Conservation (phyloP, 1,139 yeast species). For the Geotrichum aggregatum region DNA sequence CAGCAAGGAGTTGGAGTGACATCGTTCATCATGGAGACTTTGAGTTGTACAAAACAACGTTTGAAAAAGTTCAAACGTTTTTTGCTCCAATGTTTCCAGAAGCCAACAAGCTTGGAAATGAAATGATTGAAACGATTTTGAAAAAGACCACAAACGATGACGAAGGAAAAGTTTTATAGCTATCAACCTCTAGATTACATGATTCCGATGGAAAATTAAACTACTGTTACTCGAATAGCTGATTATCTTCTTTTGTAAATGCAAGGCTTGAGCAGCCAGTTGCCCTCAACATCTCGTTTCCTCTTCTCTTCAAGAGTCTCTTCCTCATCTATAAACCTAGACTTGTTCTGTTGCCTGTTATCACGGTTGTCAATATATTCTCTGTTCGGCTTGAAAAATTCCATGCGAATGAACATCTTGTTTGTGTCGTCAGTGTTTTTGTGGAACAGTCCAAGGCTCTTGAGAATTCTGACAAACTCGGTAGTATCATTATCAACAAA, state of each 20-base stretch:
- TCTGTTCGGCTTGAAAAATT: slow-evolving; percentile 74
- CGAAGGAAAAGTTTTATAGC: background rate
- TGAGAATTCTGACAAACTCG: slow-evolving; percentile 74
- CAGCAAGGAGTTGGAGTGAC: slow-evolving; percentile 63
- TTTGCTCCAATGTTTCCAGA: slow-evolving; percentile 84
- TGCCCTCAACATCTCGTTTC: slow-evolving; percentile 63
- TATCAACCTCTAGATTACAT: background rate
- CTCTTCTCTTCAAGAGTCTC: slow-evolving; percentile 57
- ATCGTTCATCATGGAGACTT: slow-evolving; percentile 75
- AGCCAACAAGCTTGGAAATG: slow-evolving; percentile 88
- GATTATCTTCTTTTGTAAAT: slow-evolving; percentile 78
- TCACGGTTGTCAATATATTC: slow-evolving; percentile 64
- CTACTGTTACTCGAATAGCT: no score
- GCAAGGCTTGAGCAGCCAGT: slow-evolving; percentile 91
- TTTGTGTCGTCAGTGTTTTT: slow-evolving; percentile 80
- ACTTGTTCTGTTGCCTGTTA: slow-evolving; percentile 48
- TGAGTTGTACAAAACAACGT: slow-evolving; percentile 63
- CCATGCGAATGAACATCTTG: slow-evolving; percentile 92
- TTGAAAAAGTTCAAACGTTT: slow-evolving; percentile 73
- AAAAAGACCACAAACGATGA: slow-evolving; percentile 23
- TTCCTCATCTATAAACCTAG: slow-evolving; percentile 65
- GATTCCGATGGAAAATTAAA: no score
- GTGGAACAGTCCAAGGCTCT: slow-evolving; percentile 79
- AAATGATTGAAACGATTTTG: slow-evolving; percentile 85
- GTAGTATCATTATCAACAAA: slow-evolving; percentile 57